Percentiles rank a stretch among this genome's conserved stretches.
Conservation (phyloP, 768 basidiomycete genomes). For the Lepiota brunneoincarnata region DNA sequence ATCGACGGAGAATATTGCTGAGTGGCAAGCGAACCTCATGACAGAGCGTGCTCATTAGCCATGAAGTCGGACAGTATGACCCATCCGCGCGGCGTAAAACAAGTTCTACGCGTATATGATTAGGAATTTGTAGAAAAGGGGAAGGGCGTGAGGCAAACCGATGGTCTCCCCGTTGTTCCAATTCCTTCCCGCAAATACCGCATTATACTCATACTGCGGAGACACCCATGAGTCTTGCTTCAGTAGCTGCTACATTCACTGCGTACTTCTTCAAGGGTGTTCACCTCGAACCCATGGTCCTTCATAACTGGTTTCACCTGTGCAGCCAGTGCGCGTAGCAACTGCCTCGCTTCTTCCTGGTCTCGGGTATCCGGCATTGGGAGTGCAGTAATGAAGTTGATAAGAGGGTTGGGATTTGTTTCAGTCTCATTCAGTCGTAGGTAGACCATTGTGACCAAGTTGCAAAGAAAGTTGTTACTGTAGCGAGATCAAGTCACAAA, state of each 20-base stretch:
- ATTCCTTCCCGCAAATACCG: slow-evolving; percentile 78
- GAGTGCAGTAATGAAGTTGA: slow-evolving; percentile 74
- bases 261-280: slow-evolving; percentile 78
- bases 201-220: slow-evolving; percentile 71
- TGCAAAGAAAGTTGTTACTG: background rate
- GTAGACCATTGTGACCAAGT: slow-evolving; percentile 61
- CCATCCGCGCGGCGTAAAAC: slow-evolving; percentile 66
- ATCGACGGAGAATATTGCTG: slow-evolving; percentile 1
- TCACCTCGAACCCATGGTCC: slow-evolving; percentile 68
- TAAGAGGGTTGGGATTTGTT: slow-evolving; percentile 68
- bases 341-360: slow-evolving; percentile 65
- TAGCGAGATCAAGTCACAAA: background rate
- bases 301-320: slow-evolving; percentile 87
- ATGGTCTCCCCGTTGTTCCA: slow-evolving; percentile 84
- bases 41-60: slow-evolving; percentile 76
- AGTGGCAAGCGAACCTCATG: slow-evolving; percentile 60
- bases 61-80: slow-evolving; percentile 57
- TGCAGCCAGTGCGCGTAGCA: slow-evolving; percentile 76
- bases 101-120: slow-evolving; percentile 49
- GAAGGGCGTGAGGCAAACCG: slow-evolving; percentile 37
- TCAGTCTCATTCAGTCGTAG: slow-evolving; percentile 66
- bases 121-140: background rate
- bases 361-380: slow-evolving; percentile 35
- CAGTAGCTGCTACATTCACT: background rate
- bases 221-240: background rate